Evolutionary conservation across 768 basidiomycete genomes (phyloP).

Genomic region (Sporobolomyces pararoseus): DNA sequence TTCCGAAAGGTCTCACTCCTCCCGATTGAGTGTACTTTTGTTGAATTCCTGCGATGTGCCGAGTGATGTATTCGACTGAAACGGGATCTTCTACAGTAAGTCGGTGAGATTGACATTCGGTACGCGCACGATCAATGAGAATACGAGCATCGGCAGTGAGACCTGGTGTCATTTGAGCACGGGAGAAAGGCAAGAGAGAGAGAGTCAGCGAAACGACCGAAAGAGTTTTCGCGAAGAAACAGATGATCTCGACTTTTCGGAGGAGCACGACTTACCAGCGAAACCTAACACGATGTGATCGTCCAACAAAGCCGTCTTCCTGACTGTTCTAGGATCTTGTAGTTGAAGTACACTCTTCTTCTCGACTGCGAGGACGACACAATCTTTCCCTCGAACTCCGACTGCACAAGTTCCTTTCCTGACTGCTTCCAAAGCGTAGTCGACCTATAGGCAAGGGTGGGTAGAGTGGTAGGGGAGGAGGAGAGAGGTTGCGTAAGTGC

Average conservation of each 20-base stretch:
- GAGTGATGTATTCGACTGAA: constrained; percentile 95
- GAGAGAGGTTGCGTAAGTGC: not conserved
- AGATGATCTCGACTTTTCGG: too few relatives aligned
- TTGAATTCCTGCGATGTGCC: constrained; percentile 97
- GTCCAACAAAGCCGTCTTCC: constrained; percentile 97
- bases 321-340: constrained; percentile 93
- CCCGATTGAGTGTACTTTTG: constrained; percentile 99
- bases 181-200: not conserved
- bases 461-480: constrained; percentile 28
- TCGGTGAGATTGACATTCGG: constrained; percentile 96
- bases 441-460: constrained; percentile 61
- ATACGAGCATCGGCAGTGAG: constrained; percentile 96
- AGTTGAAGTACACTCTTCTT: constrained; percentile 97
- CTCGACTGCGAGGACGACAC: constrained; percentile 95
- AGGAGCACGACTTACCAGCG: constrained; percentile 62
- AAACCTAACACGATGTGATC: constrained; percentile 97
- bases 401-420: constrained; percentile 96
- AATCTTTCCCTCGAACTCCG: constrained; percentile 88
- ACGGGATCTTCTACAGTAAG: constrained; percentile 97
- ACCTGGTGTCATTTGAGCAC: constrained; percentile 55
- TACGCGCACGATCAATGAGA: constrained; percentile 93
- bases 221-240: too few relatives aligned
- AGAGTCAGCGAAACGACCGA: not conserved
- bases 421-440: constrained; percentile 97
- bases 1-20: constrained; percentile 95